A percentile compares a stretch with the other conserved stretches of the same genome.
phyloP scores from a whole-genome alignment of 1,284 basidiomycete species.

The Marasmius fiardii region DNA sequence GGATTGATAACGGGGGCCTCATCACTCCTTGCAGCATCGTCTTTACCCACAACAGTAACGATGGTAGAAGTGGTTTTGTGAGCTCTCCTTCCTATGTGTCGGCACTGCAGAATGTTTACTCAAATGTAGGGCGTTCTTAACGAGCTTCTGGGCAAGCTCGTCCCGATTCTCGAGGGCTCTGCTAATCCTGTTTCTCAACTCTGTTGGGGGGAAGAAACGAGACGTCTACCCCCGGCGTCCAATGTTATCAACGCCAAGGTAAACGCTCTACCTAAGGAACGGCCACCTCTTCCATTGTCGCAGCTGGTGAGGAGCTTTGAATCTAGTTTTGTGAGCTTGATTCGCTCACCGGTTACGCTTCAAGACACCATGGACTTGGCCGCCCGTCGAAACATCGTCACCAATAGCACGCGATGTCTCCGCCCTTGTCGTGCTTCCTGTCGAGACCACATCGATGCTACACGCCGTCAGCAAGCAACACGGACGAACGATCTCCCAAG shows the following conservation, averaged over 20 bases:
- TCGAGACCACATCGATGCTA: constrained; percentile 11
- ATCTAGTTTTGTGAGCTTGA: neutral
- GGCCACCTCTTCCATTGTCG: neutral
- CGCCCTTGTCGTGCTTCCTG: constrained; percentile 6
- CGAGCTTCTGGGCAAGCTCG: neutral
- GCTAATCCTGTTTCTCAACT: neutral
- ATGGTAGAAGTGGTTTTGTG: constrained; percentile 2
- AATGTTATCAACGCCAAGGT: neutral
- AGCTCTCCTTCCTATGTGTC: neutral
- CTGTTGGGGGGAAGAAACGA: neutral
- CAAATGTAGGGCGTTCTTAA: neutral
- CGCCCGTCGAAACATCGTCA: constrained; percentile 1
- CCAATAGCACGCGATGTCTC: constrained; percentile 9
- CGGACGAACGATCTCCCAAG: constrained; percentile 16
- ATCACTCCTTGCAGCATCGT: neutral
- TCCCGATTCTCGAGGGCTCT: neutral
- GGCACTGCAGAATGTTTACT: neutral
- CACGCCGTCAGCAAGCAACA: constrained; percentile 8
- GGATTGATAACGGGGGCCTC: neutral
- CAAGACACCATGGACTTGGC: constrained; percentile 11
- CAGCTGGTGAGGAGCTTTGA: neutral
- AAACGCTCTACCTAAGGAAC: neutral
- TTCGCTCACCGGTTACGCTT: neutral
- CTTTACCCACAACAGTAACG: constrained; percentile 1
- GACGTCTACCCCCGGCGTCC: neutral